Evolutionary conservation across 176 grass and related monocot species (phyloP), one percentile per base, ranked within the genome.

Genomic region (Phoenix dactylifera): DNA sequence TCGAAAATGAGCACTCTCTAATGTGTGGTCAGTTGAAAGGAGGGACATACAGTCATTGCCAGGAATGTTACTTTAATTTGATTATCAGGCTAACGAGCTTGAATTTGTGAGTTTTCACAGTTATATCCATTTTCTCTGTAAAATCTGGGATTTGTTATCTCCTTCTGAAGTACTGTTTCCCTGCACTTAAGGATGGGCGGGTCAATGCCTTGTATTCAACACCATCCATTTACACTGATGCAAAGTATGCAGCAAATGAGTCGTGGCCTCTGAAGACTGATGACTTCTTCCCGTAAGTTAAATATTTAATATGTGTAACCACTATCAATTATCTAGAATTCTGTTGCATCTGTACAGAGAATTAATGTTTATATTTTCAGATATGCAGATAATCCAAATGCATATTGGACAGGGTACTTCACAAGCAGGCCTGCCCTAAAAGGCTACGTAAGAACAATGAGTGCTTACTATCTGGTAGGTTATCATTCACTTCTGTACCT

Each of bases 361-460:
- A 67, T 62, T 68, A 52, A 26, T 86, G 61, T 66, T 68, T 79
- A 22, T 57, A 60, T 9, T 25, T 68, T 48, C 80, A 96, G 92
- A 79, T 96, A 96, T 88, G 92, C 92, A 87, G 92, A 96, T 69
- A 24, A 85, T 26, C 78, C 80, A 58, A 96, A 96, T 77, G 75
- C 92, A 30, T 96, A 96, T 67, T 96, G 92, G 92, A 90, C 92
- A 17, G 92, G 92, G 54, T 96, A 88, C 75, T 96, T 96, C 80
- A 96, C 92, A 64, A 96, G 91, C 72, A 90, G 91, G 72, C 86
- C 91, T 65, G 72, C 83, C 61, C 69, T 96, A 76, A 90, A 96
- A 77, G 73, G 78, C 68, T 96, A 90, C 71, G 75, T 87, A 50
- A 80, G 86, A 65, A 24, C 66, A 69, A 90, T 90, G 91, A 90